Conservation (phyloP, 108 stramenopile genomes). For the Conticribra weissflogii region DNA sequence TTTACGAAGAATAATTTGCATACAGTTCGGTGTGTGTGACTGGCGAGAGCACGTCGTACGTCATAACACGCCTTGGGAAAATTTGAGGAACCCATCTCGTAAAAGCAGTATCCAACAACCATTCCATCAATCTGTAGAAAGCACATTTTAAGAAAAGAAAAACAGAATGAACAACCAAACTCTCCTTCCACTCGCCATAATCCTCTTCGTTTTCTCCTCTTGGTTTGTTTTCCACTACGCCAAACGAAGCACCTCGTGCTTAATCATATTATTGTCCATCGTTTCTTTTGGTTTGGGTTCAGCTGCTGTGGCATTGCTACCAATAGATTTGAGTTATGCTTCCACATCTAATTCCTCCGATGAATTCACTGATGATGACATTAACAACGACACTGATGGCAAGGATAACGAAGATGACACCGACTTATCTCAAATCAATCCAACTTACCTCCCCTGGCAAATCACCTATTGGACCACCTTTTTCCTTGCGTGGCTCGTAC, state of each 20-base stretch:
- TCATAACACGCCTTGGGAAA: no score
- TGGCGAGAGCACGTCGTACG: no score
- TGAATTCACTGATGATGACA: background rate
- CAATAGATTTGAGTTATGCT: constrained; percentile 59
- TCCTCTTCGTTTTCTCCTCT: constrained; percentile 43
- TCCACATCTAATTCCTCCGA: background rate
- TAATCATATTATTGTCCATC: constrained; percentile 32
- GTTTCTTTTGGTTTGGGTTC: constrained; percentile 48
- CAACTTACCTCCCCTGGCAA: constrained; percentile 53
- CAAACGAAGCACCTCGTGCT: constrained; percentile 38
- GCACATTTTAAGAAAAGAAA: no score
- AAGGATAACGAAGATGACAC: constrained; percentile 4
- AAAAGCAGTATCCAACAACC: no score
- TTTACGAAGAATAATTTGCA: no score
- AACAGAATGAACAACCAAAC: constrained; percentile 7
- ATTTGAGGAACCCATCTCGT: no score
- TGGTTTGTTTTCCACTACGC: constrained; percentile 55
- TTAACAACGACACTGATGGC: background rate
- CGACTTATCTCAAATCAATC: constrained; percentile 23
- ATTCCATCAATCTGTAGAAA: no score
- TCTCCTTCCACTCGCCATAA: constrained; percentile 34
- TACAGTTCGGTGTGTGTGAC: no score
- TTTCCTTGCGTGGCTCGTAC: constrained; percentile 71
- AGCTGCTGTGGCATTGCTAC: constrained; percentile 48
- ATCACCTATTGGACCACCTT: constrained; percentile 82